Conservation (phyloP, 1,284 basidiomycete genomes). For the Waitea zeae region DNA sequence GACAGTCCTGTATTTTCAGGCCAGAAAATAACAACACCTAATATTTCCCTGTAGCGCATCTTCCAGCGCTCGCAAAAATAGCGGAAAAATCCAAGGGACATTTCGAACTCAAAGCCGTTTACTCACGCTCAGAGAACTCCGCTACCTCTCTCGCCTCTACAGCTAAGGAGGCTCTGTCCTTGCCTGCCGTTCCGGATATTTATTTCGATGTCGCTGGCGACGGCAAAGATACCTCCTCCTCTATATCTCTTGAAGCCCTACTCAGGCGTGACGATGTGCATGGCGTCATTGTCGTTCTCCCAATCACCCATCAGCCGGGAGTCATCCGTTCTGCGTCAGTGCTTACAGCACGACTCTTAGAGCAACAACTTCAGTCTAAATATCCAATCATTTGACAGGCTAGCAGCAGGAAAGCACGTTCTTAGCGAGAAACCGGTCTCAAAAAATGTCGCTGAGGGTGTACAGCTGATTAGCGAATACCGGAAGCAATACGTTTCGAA, state of each 20-base stretch:
- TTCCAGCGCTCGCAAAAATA: constrained; percentile 48
- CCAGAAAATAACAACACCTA: constrained; percentile 3
- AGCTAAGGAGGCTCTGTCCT: constrained; percentile 23
- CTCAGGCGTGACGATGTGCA: constrained; percentile 48
- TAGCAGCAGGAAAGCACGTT: constrained; percentile 70
- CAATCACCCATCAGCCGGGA: constrained; percentile 57
- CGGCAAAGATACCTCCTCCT: constrained; percentile 23
- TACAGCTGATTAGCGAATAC: constrained; percentile 49
- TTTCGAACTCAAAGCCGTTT: constrained; percentile 44
- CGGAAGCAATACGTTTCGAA: constrained; percentile 45
- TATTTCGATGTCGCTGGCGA: constrained; percentile 20
- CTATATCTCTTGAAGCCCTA: constrained; percentile 36
- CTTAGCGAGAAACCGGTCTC: constrained; percentile 80
- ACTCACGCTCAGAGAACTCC: constrained; percentile 60
- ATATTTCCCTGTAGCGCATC: constrained; percentile 32
- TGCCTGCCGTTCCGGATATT: constrained; percentile 23
- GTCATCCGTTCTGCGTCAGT: constrained; percentile 44
- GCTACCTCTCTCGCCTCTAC: constrained; percentile 30
- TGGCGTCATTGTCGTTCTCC: constrained; percentile 61
- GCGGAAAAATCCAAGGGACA: constrained; percentile 17
- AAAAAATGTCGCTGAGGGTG: constrained; percentile 44
- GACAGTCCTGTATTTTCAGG: constrained; percentile 9
- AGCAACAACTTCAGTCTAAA: too few relatives aligned
- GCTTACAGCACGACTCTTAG: too few relatives aligned
- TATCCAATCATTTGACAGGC: too few relatives aligned